These are phyloP conservation scores for Fusarium sp. DNA, from an alignment of 2,329 filamentous ascomycete genomes.

Conservation along the genomic window DNA sequence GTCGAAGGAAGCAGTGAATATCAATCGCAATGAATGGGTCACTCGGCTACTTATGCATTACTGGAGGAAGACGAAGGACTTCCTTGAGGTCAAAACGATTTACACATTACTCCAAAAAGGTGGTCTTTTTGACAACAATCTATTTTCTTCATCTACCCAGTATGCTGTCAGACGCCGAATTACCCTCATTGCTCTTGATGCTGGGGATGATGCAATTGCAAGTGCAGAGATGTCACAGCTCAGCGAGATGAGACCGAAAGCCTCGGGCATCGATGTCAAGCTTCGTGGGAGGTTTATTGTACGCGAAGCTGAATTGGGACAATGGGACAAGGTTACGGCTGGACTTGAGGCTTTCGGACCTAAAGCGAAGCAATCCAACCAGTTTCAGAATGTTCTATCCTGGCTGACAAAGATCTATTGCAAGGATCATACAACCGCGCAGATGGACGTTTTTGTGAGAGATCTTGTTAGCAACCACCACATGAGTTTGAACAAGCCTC, in stretches of 20 bases:
- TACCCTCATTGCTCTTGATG: slow-evolving; percentile 40
- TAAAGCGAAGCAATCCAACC: slow-evolving; percentile 22
- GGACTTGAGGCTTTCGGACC: slow-evolving; percentile 36
- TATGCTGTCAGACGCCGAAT: slow-evolving; percentile 45
- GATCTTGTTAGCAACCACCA: slow-evolving; percentile 38
- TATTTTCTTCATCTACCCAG: slow-evolving; percentile 31
- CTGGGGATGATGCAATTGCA: slow-evolving; percentile 42
- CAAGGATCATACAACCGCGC: slow-evolving; percentile 35
- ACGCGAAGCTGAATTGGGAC: slow-evolving; percentile 41
- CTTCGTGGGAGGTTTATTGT: slow-evolving; percentile 43
- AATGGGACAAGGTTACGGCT: slow-evolving; percentile 40
- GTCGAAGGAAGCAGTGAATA: background rate
- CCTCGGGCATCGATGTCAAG: slow-evolving; percentile 37
- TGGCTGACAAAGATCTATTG: slow-evolving; percentile 49
- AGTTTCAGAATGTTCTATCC: slow-evolving; percentile 42
- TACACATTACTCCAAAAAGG: slow-evolving; percentile 43
- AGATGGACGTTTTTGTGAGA: slow-evolving; percentile 45
- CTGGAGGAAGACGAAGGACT: slow-evolving; percentile 40
- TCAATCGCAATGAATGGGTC: slow-evolving; percentile 30
- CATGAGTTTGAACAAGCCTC: slow-evolving; percentile 42
- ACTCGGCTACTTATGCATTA: slow-evolving; percentile 39
- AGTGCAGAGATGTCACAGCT: slow-evolving; percentile 40
- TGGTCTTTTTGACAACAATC: slow-evolving; percentile 39
- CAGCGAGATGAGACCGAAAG: slow-evolving; percentile 27
- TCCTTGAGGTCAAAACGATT: slow-evolving; percentile 37